These are phyloP conservation scores for Pythium utonaiense DNA, from an alignment of 352 stramenopile genomes.

Conservation along the genomic window DNA sequence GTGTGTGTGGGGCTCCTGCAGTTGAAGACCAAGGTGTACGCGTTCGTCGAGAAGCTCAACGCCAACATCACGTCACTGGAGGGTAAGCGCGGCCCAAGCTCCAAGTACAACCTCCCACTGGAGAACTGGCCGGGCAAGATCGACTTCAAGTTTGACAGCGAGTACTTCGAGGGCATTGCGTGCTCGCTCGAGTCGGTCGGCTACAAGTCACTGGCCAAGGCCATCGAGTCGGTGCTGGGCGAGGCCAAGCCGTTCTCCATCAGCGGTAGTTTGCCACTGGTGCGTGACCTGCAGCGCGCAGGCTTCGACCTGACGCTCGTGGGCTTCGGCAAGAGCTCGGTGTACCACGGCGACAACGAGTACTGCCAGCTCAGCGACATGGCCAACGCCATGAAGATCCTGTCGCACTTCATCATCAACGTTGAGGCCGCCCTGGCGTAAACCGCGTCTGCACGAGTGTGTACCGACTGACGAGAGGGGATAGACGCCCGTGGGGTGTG, in stretches of 20 bases:
- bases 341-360: slow-evolving; percentile 93
- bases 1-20: no score
- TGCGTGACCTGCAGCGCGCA: slow-evolving; percentile 71
- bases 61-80: slow-evolving; percentile 76
- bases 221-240: slow-evolving; percentile 78
- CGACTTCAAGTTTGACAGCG: slow-evolving; percentile 82
- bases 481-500: no score
- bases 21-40: slow-evolving; percentile 67
- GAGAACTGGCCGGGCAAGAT: slow-evolving; percentile 82
- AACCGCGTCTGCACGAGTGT: background rate
- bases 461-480: background rate
- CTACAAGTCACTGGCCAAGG: slow-evolving; percentile 79
- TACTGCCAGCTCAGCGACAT: slow-evolving; percentile 88
- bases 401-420: slow-evolving; percentile 78
- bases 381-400: slow-evolving; percentile 83
- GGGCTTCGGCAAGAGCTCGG: slow-evolving; percentile 73
- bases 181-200: slow-evolving; percentile 89
- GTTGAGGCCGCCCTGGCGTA: slow-evolving; percentile 37
- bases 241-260: slow-evolving; percentile 90
- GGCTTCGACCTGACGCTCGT: slow-evolving; percentile 76
- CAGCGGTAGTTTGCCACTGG: slow-evolving; percentile 77
- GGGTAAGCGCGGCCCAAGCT: slow-evolving; percentile 80
- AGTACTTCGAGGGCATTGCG: slow-evolving; percentile 89
- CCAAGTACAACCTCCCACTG: slow-evolving; percentile 87
- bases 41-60: slow-evolving; percentile 88